Percentiles rank a stretch among this genome's conserved stretches.
Evolutionary conservation across 2,329 filamentous ascomycete genomes (phyloP).

Genomic region (Diaporthe capsici): DNA sequence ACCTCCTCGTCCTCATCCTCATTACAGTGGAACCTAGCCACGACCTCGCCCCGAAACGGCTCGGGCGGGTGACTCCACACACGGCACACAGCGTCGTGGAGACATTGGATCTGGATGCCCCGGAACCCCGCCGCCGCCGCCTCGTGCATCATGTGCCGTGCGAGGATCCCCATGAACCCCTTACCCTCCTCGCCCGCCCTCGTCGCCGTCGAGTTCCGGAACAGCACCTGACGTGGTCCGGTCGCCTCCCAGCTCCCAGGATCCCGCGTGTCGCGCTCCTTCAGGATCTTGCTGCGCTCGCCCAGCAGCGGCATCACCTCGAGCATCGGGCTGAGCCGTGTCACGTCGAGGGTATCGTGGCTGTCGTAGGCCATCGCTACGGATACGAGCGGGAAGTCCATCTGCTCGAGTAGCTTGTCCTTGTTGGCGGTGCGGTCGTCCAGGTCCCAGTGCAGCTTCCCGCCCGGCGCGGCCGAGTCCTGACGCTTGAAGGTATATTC

Average conservation of each 20-base stretch:
- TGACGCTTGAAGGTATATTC: conserved; percentile 45
- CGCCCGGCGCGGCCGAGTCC: conserved; percentile 43
- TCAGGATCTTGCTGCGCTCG: conserved; percentile 17
- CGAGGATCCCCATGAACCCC: conserved; percentile 47
- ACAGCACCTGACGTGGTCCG: conserved; percentile 45
- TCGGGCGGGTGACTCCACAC: conserved; percentile 47
- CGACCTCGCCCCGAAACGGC: conserved; percentile 42
- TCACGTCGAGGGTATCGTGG: conserved; percentile 39
- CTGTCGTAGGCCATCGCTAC: conserved; percentile 49
- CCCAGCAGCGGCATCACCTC: background rate
- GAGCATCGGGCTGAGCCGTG: conserved; percentile 30
- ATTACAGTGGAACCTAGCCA: background rate
- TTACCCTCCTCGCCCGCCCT: conserved; percentile 46
- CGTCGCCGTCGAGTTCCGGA: conserved; percentile 47
- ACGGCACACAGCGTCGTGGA: conserved; percentile 44
- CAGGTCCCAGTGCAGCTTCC: conserved; percentile 48
- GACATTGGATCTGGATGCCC: conserved; percentile 47
- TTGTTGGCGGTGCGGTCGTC: conserved; percentile 29
- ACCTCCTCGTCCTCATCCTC: conserved; percentile 21
- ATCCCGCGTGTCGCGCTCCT: conserved; percentile 45
- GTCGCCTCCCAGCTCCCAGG: conserved; percentile 46
- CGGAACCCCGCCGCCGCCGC: conserved; percentile 44
- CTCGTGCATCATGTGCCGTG: conserved; percentile 45
- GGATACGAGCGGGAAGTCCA: conserved; percentile 52
- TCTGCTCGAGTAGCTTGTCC: conserved; percentile 46